These are phyloP conservation scores for Coemansia sp. DNA, from an alignment of 192 early-diverging fungal genomes.

Conservation along the genomic window DNA sequence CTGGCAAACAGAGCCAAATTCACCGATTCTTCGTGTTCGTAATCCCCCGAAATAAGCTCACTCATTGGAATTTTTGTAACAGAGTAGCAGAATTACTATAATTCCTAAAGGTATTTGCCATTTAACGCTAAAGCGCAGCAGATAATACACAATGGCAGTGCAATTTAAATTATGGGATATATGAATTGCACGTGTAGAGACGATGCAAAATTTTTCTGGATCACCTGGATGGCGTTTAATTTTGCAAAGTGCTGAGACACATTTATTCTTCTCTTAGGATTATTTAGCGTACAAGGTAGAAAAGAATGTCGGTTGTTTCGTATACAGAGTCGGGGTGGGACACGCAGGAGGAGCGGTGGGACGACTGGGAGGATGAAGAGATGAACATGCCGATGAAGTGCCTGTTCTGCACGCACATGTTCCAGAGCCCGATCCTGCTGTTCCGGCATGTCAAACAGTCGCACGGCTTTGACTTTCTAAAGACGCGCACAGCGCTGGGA, in stretches of 20 bases:
- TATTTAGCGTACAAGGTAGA: neutral
- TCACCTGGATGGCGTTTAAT: neutral
- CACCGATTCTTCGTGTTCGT: constrained; percentile 8
- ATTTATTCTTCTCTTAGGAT: neutral
- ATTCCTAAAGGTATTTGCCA: no score
- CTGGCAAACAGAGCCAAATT: constrained; percentile 17
- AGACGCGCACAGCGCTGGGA: constrained; percentile 30
- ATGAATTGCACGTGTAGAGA: neutral
- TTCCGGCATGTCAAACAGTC: constrained; percentile 61
- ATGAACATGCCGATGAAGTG: constrained; percentile 65
- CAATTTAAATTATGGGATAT: neutral
- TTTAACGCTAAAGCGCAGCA: no score
- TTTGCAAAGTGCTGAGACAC: neutral
- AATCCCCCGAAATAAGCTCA: neutral
- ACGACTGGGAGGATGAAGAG: constrained; percentile 68
- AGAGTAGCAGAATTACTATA: no score
- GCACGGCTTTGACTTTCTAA: constrained; percentile 72
- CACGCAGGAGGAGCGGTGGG: constrained; percentile 64
- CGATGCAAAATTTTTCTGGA: constrained; percentile 9
- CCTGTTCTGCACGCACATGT: constrained; percentile 66
- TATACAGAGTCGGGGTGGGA: constrained; percentile 54
- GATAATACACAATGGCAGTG: no score
- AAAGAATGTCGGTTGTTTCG: constrained; percentile 46
- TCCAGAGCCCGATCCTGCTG: constrained; percentile 50
- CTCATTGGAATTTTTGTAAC: neutral